Evolutionary conservation across 2,329 filamentous ascomycete genomes (phyloP), one percentile per base, ranked within the genome.

Genomic region (Epichloe sibirici): DNA sequence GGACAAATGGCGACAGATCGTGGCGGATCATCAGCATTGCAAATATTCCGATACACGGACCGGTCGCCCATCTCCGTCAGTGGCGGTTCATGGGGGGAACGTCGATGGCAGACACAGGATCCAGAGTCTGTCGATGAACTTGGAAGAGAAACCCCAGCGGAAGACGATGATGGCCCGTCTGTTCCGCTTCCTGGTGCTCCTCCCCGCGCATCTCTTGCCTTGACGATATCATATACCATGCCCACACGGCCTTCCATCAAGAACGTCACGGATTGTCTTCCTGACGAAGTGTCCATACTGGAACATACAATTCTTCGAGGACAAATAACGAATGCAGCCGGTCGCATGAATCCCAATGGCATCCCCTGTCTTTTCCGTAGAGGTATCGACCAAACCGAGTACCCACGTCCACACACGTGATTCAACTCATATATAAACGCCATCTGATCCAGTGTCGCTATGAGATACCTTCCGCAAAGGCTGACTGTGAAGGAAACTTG

Each of bases 1-100:
- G 82, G 82, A 57, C 78, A 84, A 37, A 86, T 77, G 0, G 82
- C 77, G 9, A 85, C 75, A 40, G 79, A 83, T n/a, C 78, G 74
- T 12, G 83, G 82, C 15, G 78, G 78, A 56, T 85, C 80, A 51
- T 84, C 76, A 39, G 75, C 66, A 2, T 75, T 79, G 60, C 82
- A 83, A 42, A 86, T 61, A 55, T 77, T 71, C 42, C 73, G 69
- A 59, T 66, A 68, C 40, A 66, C 56, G 44, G 58, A 63, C 49
- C 61, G 58, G 35, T 60, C 57, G 15, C 63, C 64, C 38, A 61
- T 65, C 56, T 69, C 67, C 7, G 67, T 55, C 11, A 60, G 61
- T 51, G 68, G 56, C 3, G 61, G 54, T 23, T 48, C 48, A n/a
- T 54, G 54, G 55, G 4, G 61, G n/a, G n/a, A 53, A n/a, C 53